phyloP scores from a whole-genome alignment of 1,284 basidiomycete genomes.

The Singerocomus inundabilis region DNA sequence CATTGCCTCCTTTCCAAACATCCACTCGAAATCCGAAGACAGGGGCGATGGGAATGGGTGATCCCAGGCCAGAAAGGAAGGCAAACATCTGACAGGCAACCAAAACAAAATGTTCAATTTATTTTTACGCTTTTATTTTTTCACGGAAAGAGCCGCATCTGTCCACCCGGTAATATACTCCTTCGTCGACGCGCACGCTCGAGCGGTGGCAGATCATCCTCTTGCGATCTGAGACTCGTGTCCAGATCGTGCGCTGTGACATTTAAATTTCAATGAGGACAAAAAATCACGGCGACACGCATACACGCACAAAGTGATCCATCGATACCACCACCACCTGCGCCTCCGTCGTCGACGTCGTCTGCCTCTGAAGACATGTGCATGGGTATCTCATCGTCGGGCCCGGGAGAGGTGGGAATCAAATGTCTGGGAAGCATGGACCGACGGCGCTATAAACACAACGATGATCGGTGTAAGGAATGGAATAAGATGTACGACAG shows the following conservation, averaged over 20 bases:
- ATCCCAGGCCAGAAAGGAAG: too few relatives aligned
- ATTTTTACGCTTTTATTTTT: not conserved
- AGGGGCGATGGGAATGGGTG: too few relatives aligned
- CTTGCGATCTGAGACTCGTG: constrained; percentile 31
- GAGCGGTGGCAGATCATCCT: constrained; percentile 53
- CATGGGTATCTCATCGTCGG: constrained; percentile 19
- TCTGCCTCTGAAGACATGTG: constrained; percentile 31
- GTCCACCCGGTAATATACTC: constrained; percentile 30
- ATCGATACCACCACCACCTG: constrained; percentile 39
- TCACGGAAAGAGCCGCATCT: constrained; percentile 25
- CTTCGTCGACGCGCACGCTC: constrained; percentile 49
- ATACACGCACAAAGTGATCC: constrained; percentile 45
- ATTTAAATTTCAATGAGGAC: too few relatives aligned
- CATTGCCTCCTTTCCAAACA: too few relatives aligned
- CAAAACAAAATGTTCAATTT: too few relatives aligned
- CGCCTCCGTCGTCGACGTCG: constrained; percentile 30
- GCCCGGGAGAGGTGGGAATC: constrained; percentile 33
- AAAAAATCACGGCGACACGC: not conserved
- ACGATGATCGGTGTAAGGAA: not conserved
- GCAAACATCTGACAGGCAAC: too few relatives aligned
- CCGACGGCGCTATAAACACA: constrained; percentile 44
- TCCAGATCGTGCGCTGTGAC: constrained; percentile 30
- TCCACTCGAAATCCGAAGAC: not conserved
- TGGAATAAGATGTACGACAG: constrained; percentile 21
- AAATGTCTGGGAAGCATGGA: constrained; percentile 70